phyloP scores from a whole-genome alignment of 2,329 filamentous ascomycete species.

The Colletotrichum viniferum region DNA sequence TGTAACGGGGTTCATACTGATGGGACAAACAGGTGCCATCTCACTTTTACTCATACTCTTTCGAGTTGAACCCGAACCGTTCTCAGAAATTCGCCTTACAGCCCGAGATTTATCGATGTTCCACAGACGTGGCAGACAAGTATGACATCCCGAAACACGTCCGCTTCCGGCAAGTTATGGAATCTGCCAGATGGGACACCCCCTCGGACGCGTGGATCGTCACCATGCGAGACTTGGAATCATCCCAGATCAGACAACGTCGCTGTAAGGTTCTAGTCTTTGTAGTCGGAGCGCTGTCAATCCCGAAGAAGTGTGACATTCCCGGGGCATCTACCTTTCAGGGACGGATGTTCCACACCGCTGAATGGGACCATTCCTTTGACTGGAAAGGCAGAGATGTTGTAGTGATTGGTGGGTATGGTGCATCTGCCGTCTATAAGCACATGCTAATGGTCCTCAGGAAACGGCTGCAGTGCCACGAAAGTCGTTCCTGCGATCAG shows the following conservation, averaged over 20 bases:
- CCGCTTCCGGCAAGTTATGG: conserved; percentile 18
- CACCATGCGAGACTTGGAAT: not conserved
- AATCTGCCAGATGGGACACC: not conserved
- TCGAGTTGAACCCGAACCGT: conserved; percentile 44
- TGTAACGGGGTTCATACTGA: not conserved
- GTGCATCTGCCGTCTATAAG: not conserved
- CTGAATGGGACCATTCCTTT: conserved; percentile 34
- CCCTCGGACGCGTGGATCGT: not conserved
- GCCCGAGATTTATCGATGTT: conserved; percentile 36
- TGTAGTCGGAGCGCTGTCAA: conserved; percentile 29
- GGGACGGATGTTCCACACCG: conserved; percentile 38
- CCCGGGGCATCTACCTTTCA: conserved; percentile 34
- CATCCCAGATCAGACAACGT: not conserved
- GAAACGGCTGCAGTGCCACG: conserved; percentile 36
- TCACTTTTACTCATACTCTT: conserved; percentile 46
- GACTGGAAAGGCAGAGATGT: conserved; percentile 33
- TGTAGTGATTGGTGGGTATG: conserved; percentile 33
- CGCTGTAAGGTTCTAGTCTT: conserved; percentile 27
- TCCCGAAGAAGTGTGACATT: conserved; percentile 27
- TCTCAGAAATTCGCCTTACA: conserved; percentile 35
- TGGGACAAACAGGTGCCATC: not conserved
- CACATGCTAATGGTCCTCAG: not conserved
- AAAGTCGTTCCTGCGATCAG: conserved; percentile 38
- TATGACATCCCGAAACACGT: conserved; percentile 27
- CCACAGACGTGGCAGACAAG: conserved; percentile 19